phyloP scores from a whole-genome alignment of 768 basidiomycete genomes.

The Daedaleopsis nitida region DNA sequence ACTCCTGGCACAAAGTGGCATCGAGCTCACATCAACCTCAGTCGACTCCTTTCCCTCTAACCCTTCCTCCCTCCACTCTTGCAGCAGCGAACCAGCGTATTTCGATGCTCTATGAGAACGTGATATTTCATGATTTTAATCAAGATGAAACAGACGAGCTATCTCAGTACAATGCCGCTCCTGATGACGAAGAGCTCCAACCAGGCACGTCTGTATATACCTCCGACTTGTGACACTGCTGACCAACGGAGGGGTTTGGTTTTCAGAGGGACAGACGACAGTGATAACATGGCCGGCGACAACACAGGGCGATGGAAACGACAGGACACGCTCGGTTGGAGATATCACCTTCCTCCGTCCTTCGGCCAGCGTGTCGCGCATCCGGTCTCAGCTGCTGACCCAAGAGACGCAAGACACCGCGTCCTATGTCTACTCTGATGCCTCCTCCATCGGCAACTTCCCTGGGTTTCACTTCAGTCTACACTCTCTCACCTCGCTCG shows the following conservation, averaged over 20 bases:
- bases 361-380: conserved; percentile 12
- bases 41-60: conserved; percentile 6
- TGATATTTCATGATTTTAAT: conserved; percentile 74
- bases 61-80: conserved; percentile 54
- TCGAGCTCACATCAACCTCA: conserved; percentile 18
- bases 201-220: conserved; percentile 4
- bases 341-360: conserved; percentile 26
- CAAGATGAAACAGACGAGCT: conserved; percentile 36
- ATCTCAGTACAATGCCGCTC: conserved; percentile 19
- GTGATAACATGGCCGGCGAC: conserved; percentile 64
- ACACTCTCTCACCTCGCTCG: conserved; percentile 56
- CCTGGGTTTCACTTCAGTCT: conserved; percentile 76
- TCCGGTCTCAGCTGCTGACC: conserved; percentile 25
- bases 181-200: conserved; percentile 5
- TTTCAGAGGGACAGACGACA: conserved; percentile 46
- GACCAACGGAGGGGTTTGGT: background rate
- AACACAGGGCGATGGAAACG: conserved; percentile 19
- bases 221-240: conserved; percentile 1
- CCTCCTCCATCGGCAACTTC: conserved; percentile 72
- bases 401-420: conserved; percentile 48
- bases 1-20: conserved; percentile 51
- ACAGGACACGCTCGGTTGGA: conserved; percentile 1
- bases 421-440: conserved; percentile 61
- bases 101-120: conserved; percentile 68
- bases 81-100: conserved; percentile 71